Percentiles rank a stretch among this genome's conserved stretches.
phyloP scores from a whole-genome alignment of 371 early-diverging fungal genomes.

The Haplosporangium sp. region DNA sequence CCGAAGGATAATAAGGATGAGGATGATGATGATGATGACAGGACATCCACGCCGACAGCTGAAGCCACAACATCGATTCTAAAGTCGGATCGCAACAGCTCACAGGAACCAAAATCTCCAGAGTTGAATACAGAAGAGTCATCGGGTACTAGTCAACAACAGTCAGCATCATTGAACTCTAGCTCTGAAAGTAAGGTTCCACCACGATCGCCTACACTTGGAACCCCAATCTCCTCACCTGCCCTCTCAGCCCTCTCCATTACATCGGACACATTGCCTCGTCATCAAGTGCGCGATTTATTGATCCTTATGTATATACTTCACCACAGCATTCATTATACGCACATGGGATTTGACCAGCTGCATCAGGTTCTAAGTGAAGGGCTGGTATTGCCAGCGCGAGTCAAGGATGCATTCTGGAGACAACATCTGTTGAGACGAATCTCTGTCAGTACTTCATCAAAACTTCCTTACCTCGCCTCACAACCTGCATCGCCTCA shows the following conservation, averaged over 20 bases:
- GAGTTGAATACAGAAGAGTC: background rate
- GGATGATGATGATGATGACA: conserved; percentile 12
- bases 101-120: background rate
- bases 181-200: conserved; percentile 16
- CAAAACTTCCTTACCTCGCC: conserved; percentile 15
- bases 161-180: background rate
- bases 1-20: background rate
- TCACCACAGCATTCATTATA: conserved; percentile 52
- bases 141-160: background rate
- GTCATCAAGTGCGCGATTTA: conserved; percentile 52
- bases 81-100: background rate
- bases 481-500: conserved; percentile 17
- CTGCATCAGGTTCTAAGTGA: conserved; percentile 42
- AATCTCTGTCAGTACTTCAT: conserved; percentile 37
- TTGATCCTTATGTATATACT: conserved; percentile 47
- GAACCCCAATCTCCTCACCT: conserved; percentile 37
- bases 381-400: conserved; percentile 41
- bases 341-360: conserved; percentile 48
- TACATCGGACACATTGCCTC: conserved; percentile 36
- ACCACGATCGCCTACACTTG: conserved; percentile 28
- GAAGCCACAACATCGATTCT: background rate
- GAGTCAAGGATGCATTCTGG: conserved; percentile 55
- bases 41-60: conserved; percentile 38
- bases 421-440: conserved; percentile 43
- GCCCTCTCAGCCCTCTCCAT: conserved; percentile 39